Evolutionary conservation across 768 basidiomycete genomes (phyloP), one percentile per base, ranked within the genome.

Genomic region (Tulasnella sp.): DNA sequence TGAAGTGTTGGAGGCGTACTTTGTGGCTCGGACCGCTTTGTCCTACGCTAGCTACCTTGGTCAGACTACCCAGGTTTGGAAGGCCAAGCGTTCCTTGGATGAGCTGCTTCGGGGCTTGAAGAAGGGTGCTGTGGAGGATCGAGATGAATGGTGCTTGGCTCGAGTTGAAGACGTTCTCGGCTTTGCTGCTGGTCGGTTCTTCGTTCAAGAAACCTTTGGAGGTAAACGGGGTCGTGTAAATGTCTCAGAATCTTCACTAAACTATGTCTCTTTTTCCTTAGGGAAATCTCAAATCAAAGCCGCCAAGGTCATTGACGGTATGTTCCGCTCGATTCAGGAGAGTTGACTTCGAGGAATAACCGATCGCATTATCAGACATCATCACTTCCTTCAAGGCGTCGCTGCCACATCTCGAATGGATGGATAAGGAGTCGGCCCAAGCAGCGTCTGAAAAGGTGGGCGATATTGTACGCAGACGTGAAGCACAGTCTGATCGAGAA

Each of bases 101-200:
- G 93, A 95, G 78, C 81, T 85, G 35, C 81, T 98, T 47, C 84
- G 84, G 22, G 97, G 97, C 2, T 86, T 96, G 77, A 92, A 94
- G 81, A 90, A 90, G 75, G 97, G 95, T 34, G 89, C 88, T 1
- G 82, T 91, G 36, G 89, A 89, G 47, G 91, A 95, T 76, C 86
- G 97, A 29, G 85, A 88, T 32, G 92, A 96, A 76, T 89, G 89
- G 75, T 98, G 96, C 77, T 84, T 94, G 67, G 84, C 83, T 1
- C 83, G 83, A 75, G 88, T 95, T 0, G 90, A 94, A 76, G 78
- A 81, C 44, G 85, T 86, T 1, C 84, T 96, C 71, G 96, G 96
- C n/a, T 95, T 92, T 79, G 90, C 94, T 6, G 86, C 90, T 36
- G 95, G 96, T 1, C 85, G 92, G 36, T 81, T 90, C 79, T 98